Evolutionary conservation across 169 alveolate species (phyloP), one percentile per base, ranked within the genome.

Genomic region (Eimeria zaria): DNA sequence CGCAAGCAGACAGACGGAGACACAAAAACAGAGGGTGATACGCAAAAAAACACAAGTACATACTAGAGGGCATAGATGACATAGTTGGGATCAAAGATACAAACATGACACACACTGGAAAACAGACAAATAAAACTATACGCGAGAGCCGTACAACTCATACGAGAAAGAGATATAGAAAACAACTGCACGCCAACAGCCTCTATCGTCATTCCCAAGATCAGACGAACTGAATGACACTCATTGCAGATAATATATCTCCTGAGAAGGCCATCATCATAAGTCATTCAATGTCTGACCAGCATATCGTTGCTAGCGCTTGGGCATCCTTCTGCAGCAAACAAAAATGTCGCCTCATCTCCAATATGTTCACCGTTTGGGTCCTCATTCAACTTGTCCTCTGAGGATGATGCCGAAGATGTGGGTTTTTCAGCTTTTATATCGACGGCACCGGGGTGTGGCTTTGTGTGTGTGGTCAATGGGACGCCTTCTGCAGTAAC

Each of bases 401-500:
- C 44, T 22, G 3, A 3, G 20, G 36, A n/a, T 55, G 55, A 16
- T 12, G 53, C 20, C 91, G 58, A 20, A 11, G 44, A 12, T 39
- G 58, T 22, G 62, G 80, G n/a, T 11, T 73, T 46, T 18, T 36
- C 22, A 18, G 76, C 76, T 27, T 41, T 64, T 46, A 2, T n/a
- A 20, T 2, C 20, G 8, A 27, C 55, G 27, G 44, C 62, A 64
- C 60, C 33, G 60, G 60, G 24, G 60, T n/a, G 39, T 76, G 87
- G 41, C 87, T n/a, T 76, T 7, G 60, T 41, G 87, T 44, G 87
- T 24, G 27, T 6, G 22, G 27, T 41, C 87, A 44, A 48, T 5
- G 87, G 87, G 60, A 12, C 87, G 5, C 91, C 91, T 83, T 83
- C 91, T 12, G 91, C 53, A 5, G 73, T 20, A 60, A 83, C 74